Evolutionary conservation across 495 filamentous ascomycete species (phyloP).

Genomic region (Niebla homalea): DNA sequence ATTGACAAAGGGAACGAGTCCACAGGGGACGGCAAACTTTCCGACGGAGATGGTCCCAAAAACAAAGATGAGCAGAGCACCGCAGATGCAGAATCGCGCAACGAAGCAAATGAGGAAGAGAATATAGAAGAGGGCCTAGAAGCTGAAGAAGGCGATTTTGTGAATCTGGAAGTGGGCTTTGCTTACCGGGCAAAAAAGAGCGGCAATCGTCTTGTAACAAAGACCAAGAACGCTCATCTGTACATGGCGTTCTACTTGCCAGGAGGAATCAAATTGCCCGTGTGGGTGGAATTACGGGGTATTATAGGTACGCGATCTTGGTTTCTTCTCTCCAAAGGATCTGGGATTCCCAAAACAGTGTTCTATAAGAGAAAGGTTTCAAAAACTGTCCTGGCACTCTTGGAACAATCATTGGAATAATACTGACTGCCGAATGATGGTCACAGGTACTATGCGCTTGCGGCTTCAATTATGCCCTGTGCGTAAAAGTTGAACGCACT

Average conservation of each 20-base stretch:
- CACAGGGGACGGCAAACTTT: background rate
- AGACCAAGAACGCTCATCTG: constrained; percentile 56
- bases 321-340: too few relatives aligned
- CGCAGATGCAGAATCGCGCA: constrained; percentile 10
- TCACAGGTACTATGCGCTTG: constrained; percentile 50
- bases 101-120: constrained; percentile 28
- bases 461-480: constrained; percentile 40
- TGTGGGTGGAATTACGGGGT: constrained; percentile 60
- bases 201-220: constrained; percentile 40
- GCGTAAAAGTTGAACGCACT: too few relatives aligned
- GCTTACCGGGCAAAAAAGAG: constrained; percentile 49
- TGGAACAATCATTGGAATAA: too few relatives aligned
- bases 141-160: constrained; percentile 59
- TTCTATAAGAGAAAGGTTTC: too few relatives aligned
- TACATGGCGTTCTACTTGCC: constrained; percentile 56
- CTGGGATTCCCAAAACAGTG: too few relatives aligned
- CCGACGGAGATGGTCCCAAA: constrained; percentile 11
- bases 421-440: too few relatives aligned
- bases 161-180: constrained; percentile 58
- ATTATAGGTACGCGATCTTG: constrained; percentile 36
- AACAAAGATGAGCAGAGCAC: constrained; percentile 15
- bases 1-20: constrained; percentile 11
- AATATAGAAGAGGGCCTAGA: constrained; percentile 51
- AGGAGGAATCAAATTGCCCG: constrained; percentile 42
- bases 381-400: too few relatives aligned